A percentile compares a stretch with the other conserved stretches of the same genome.
Conservation (phyloP, 139 green algal genomes). For the Chlorella sp. region DNA sequence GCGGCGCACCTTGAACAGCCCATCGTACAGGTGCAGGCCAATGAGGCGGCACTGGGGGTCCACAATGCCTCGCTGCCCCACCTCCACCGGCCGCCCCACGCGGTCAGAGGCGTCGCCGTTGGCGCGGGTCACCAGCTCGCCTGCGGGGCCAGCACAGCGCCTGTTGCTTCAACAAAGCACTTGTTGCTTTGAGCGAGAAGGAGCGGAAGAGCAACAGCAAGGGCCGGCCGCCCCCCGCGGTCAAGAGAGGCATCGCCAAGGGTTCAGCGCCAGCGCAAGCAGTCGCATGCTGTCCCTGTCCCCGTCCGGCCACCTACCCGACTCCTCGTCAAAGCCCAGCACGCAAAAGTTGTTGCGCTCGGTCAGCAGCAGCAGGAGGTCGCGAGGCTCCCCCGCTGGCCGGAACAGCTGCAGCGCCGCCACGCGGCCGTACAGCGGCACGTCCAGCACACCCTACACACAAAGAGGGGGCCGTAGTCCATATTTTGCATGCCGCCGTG, state of each 20-base stretch:
- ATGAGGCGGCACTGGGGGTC: slow-evolving; percentile 83
- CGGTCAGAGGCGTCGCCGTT: slow-evolving; percentile 84
- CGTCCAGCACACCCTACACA: slow-evolving; percentile 82
- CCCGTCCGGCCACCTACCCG: slow-evolving; percentile 31
- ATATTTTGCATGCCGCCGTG: too few species aligned
- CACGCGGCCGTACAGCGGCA: slow-evolving; percentile 94
- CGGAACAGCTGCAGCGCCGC: slow-evolving; percentile 87
- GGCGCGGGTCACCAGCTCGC: slow-evolving; percentile 84
- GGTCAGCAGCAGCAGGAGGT: slow-evolving; percentile 92
- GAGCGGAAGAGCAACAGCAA: background rate
- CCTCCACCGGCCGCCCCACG: slow-evolving; percentile 82
- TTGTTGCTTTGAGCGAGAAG: too few species aligned
- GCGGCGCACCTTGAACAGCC: slow-evolving; percentile 87
- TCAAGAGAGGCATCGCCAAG: background rate
- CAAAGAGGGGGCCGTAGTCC: background rate
- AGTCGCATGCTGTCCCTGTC: background rate
- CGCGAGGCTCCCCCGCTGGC: slow-evolving; percentile 66
- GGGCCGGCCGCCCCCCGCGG: too few species aligned
- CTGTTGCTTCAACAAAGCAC: background rate
- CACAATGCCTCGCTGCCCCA: slow-evolving; percentile 85
- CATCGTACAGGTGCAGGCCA: slow-evolving; percentile 96
- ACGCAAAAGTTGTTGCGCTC: slow-evolving; percentile 95
- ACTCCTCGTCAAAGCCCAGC: slow-evolving; percentile 78
- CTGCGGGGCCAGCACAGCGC: slow-evolving; percentile 32
- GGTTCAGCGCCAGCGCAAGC: background rate